Conservation (phyloP, 495 filamentous ascomycete species). For the Penicillium flavigenum region DNA sequence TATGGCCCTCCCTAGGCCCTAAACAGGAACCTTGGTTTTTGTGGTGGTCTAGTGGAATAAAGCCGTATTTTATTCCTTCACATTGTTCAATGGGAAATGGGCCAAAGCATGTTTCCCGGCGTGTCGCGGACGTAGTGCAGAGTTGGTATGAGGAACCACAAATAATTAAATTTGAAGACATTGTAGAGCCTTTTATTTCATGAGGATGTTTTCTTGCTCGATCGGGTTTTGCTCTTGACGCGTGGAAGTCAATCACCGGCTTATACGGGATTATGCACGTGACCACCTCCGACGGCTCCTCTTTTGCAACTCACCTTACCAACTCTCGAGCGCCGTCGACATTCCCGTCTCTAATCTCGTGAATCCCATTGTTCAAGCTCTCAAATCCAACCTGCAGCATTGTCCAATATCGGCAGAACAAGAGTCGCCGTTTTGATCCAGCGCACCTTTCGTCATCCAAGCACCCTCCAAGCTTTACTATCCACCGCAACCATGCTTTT, state of each 20-base stretch:
- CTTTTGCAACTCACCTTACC: background rate
- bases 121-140: background rate
- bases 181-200: background rate
- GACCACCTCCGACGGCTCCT: constrained; percentile 1
- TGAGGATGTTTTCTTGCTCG: background rate
- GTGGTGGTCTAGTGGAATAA: no score
- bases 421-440: background rate
- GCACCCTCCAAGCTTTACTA: constrained; percentile 11
- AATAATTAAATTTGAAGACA: background rate
- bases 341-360: background rate
- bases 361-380: background rate
- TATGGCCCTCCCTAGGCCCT: no score
- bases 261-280: constrained; percentile 3
- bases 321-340: background rate
- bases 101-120: background rate
- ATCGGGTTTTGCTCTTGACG: background rate
- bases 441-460: constrained; percentile 1
- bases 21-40: no score
- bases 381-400: background rate
- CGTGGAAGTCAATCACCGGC: background rate
- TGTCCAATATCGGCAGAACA: background rate
- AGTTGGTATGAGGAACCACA: background rate
- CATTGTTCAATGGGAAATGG: background rate
- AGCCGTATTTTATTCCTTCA: no score
- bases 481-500: constrained; percentile 44